These are phyloP conservation scores for Cavenderia fasciculata DNA, from an alignment of 78 protist species.

Conservation along the genomic window DNA sequence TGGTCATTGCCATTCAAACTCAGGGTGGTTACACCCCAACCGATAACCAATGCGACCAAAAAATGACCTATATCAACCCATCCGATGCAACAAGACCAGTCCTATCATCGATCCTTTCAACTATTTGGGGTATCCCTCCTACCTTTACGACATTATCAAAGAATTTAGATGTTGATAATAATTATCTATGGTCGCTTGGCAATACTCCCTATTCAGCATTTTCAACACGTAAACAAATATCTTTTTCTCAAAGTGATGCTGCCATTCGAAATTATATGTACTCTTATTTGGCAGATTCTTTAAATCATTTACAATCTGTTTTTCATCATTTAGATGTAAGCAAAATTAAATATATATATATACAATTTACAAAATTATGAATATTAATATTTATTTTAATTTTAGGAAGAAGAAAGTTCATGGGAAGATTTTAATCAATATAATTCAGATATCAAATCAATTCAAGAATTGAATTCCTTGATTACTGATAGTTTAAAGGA, in stretches of 20 bases:
- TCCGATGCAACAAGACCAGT: constrained; percentile 66
- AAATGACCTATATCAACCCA: constrained; percentile 11
- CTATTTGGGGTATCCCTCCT: constrained; percentile 54
- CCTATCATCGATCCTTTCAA: neutral
- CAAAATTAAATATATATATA: neutral
- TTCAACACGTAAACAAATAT: neutral
- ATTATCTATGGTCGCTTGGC: constrained; percentile 48
- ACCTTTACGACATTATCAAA: neutral
- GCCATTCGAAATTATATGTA: constrained; percentile 37
- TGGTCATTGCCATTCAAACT: constrained; percentile 73
- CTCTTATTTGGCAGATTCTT: constrained; percentile 14
- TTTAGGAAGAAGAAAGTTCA: constrained; percentile 68
- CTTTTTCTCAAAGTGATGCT: constrained; percentile 45
- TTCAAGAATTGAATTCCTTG: neutral
- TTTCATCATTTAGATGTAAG: constrained; percentile 33
- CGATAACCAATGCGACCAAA: constrained; percentile 21
- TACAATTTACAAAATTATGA: neutral
- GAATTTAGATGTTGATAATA: neutral
- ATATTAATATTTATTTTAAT: neutral
- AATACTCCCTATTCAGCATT: constrained; percentile 7
- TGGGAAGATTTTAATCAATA: constrained; percentile 38
- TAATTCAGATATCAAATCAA: constrained; percentile 1
- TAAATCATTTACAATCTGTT: constrained; percentile 1
- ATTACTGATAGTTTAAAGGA: neutral
- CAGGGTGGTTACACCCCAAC: too few relatives aligned